A percentile compares a stretch with the other conserved stretches of the same genome.
These are phyloP conservation scores for Mucor circinelloides DNA, from an alignment of 371 early-diverging fungal species.

Conservation along the genomic window DNA sequence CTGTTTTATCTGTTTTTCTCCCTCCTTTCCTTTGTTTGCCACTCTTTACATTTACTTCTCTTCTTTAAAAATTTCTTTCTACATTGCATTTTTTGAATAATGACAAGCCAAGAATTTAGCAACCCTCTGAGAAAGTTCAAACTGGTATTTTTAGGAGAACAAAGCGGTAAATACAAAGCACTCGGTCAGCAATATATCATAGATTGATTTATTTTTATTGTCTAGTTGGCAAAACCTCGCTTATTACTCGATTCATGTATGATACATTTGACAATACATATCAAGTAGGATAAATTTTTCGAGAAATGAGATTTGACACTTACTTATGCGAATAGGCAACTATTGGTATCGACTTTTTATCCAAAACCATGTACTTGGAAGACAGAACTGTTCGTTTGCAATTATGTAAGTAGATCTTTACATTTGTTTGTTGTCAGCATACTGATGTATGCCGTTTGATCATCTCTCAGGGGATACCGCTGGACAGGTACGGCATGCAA, in stretches of 20 bases:
- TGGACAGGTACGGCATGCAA: constrained; percentile 79
- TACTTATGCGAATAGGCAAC: constrained; percentile 77
- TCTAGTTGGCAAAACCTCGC: constrained; percentile 96
- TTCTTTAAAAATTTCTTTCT: neutral
- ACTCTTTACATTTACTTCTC: neutral
- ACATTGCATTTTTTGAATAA: constrained; percentile 24
- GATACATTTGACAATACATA: constrained; percentile 97
- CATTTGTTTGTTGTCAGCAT: neutral
- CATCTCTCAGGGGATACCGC: constrained; percentile 91
- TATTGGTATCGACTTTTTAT: constrained; percentile 99
- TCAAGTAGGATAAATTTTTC: constrained; percentile 57
- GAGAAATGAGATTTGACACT: neutral
- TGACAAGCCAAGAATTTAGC: constrained; percentile 43
- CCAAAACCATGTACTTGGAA: constrained; percentile 97
- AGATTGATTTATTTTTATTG: neutral
- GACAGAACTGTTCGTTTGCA: constrained; percentile 96
- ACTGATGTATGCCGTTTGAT: neutral
- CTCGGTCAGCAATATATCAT: neutral
- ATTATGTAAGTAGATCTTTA: constrained; percentile 44
- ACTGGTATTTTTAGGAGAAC: constrained; percentile 95
- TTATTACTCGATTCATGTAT: constrained; percentile 98
- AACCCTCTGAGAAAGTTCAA: constrained; percentile 89
- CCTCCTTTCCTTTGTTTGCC: neutral
- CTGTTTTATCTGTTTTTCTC: neutral
- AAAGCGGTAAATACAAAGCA: constrained; percentile 73